Evolutionary conservation across 1,284 basidiomycete species (phyloP).

Genomic region (Termitomyces sp.): DNA sequence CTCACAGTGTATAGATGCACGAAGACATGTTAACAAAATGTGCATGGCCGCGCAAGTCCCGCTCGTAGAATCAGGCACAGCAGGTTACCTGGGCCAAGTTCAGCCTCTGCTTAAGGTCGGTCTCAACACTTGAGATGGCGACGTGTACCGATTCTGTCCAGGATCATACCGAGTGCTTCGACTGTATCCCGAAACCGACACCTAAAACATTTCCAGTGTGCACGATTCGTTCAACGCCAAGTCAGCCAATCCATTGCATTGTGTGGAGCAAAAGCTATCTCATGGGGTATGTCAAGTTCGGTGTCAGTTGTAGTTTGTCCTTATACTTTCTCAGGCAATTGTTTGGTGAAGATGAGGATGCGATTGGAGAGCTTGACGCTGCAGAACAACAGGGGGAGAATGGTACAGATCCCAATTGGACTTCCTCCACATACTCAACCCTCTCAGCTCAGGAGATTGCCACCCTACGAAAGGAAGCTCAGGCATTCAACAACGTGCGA

Average conservation of each 20-base stretch:
- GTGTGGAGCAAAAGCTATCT: constrained; percentile 99
- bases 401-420: constrained; percentile 37
- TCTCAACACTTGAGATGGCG: background rate
- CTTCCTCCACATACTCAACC: background rate
- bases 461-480: constrained; percentile 82
- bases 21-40: constrained; percentile 94
- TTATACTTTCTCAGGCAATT: constrained; percentile 63
- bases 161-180: constrained; percentile 88
- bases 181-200: constrained; percentile 84
- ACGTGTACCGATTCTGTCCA: constrained; percentile 27
- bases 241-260: constrained; percentile 97
- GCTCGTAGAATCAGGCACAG: constrained; percentile 94
- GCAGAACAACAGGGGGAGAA: constrained; percentile 88
- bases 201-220: constrained; percentile 97
- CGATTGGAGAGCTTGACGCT: constrained; percentile 74
- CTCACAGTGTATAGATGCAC: constrained; percentile 57
- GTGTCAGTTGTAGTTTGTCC: background rate
- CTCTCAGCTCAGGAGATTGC: constrained; percentile 86
- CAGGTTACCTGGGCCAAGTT: constrained; percentile 89
- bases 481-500: constrained; percentile 82
- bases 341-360: constrained; percentile 87
- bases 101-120: constrained; percentile 70
- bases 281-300: constrained; percentile 67
- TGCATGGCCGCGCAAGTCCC: constrained; percentile 90
- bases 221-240: constrained; percentile 96